Conservation (phyloP, 345 rosid genomes). For the Hypericum perforatum region DNA sequence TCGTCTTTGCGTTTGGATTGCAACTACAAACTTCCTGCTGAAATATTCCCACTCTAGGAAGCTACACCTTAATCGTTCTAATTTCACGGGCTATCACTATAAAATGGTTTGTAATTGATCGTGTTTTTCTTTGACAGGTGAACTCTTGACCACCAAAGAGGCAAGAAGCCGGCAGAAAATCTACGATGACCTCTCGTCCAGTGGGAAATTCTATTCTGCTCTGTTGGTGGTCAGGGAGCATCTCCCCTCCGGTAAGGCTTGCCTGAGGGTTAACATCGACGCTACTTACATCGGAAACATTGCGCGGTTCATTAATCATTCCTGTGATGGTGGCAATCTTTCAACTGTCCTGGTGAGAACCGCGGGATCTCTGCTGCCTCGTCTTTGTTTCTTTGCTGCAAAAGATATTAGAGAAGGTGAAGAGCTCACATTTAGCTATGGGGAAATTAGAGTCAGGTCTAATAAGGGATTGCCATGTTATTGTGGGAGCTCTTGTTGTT, state of each 20-base stretch:
- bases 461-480: conserved; percentile 46
- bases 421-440: conserved; percentile 78
- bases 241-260: conserved; percentile 79
- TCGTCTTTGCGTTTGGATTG: too few species aligned
- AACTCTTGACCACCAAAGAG: conserved; percentile 58
- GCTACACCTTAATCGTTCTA: not conserved
- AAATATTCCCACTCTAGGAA: not conserved
- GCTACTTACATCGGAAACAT: conserved; percentile 72
- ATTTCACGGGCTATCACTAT: not conserved
- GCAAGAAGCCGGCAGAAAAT: conserved; percentile 54
- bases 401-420: conserved; percentile 49
- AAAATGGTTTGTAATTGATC: not conserved
- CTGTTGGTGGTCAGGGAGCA: conserved; percentile 85
- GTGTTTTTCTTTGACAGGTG: conserved; percentile 34
- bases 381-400: conserved; percentile 74
- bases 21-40: too few species aligned
- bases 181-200: conserved; percentile 52
- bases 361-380: conserved; percentile 55
- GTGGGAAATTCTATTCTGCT: conserved; percentile 41
- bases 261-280: conserved; percentile 74
- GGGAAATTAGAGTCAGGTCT: conserved; percentile 40
- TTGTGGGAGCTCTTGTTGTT: conserved; percentile 61
- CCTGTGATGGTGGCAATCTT: conserved; percentile 82
- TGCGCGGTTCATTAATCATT: conserved; percentile 54
- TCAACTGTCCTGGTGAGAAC: conserved; percentile 48